Base-by-base conservation (phyloP, 441 rosid genomes). In the Pelargonium citronellum region DNA sequence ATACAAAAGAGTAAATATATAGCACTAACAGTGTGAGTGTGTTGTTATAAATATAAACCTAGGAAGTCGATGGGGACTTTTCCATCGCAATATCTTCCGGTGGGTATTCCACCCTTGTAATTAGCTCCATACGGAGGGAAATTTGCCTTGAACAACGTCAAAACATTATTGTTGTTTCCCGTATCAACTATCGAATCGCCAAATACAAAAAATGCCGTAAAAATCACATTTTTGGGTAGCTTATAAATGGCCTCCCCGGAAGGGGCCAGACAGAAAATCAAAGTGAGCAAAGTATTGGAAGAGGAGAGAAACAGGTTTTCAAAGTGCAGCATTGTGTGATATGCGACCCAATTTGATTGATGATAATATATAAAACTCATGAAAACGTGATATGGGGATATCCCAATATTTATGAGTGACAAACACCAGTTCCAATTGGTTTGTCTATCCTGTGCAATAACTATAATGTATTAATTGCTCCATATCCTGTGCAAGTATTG, bases 71-170 rank as follows among this genome's bases (percentile, higher is more conserved):
- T n/a, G 1, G 86, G 75, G 62, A 84, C 74, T 73, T 82, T 87
- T 24, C 88, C 88, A 20, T 87, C 75, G 1, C 76, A 77, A 55
- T 83, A 81, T 30, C 88, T 80, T 16, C 88, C 88, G 9, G 87
- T 85, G 1, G 91, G 79, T 8, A 27, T 11, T 58, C 84, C 80
- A 46, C 82, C 86, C 16, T 67, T 34, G 69, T 85, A 85, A 69
- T 85, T 87, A 5, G 79, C 73, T 0, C 91, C 91, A 17, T 86
- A 84, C 5, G 87, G 91, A 62, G 83, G 85, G 76, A 80, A 85
- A 39, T 87, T 75, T 68, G 85, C 67, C 81, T 78, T 80, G 2
- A 79, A 74, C 6, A 69, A 11, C 2, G 91, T 77, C 15, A 30
- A 6, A n/a, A 82, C 55, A 19, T 77, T 16, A 10, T 85, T 80